A percentile compares a stretch with the other conserved stretches of the same genome.
Evolutionary conservation across 2,329 filamentous ascomycete genomes (phyloP).

Genomic region (Pestalotiopsis sp.): DNA sequence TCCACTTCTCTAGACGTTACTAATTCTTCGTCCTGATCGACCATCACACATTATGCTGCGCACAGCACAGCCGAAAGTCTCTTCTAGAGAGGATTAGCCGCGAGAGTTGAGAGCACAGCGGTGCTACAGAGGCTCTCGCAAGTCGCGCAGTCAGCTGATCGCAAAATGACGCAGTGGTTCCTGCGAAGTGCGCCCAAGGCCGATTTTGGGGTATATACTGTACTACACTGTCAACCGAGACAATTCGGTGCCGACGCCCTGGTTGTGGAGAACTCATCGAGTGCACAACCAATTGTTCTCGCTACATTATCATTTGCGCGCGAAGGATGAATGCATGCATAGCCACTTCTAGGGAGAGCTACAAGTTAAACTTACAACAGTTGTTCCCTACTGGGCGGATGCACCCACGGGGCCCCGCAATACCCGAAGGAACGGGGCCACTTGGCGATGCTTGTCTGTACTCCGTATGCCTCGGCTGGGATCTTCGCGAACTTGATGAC

Average conservation of each 20-base stretch:
- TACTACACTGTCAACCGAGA: no score
- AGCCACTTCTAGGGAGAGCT: no score
- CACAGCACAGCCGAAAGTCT: not conserved
- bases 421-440: not conserved
- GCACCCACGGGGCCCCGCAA: not conserved
- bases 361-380: not conserved
- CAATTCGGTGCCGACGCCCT: no score
- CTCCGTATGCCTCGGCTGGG: not conserved
- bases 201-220: no score
- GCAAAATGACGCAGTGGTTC: not conserved
- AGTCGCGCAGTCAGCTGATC: not conserved
- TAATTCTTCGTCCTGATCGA: no score
- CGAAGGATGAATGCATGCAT: no score
- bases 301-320: no score
- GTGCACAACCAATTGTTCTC: no score
- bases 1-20: no score
- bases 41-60: not conserved
- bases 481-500: not conserved
- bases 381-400: not conserved
- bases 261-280: no score
- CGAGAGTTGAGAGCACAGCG: not conserved
- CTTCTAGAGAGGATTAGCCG: not conserved
- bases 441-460: slow-evolving; percentile 1
- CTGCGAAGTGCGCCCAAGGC: not conserved
- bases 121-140: not conserved